Evolutionary conservation across 1,139 yeast species (phyloP), one percentile per base, ranked within the genome.

Genomic region (Entelexis sorbosivorans): DNA sequence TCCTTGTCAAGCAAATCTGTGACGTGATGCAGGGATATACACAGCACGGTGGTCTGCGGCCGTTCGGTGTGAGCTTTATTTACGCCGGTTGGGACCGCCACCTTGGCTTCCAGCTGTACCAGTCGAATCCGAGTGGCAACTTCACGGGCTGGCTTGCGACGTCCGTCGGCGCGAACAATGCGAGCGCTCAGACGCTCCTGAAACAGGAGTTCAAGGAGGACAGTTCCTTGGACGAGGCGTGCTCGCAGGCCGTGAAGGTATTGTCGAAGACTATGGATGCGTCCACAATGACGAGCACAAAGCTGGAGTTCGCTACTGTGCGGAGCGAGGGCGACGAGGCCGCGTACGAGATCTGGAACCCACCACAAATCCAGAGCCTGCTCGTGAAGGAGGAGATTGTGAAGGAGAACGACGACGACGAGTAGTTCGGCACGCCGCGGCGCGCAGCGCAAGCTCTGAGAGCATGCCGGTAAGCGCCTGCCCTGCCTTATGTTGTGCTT

Each of bases 111-210:
- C 98, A 93, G 69, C 74, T 93, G 60, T 93, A 83, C 69, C 89
- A 96, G 19, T 84, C 95, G 20, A 91, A 93, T 66, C 99, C 99
- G 14, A 84, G 95, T 0, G 99, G 99, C 35, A 93, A 93, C 69
- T 93, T 88, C 66, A 80, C 94, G 36, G 98, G 98, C 28, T 93
- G 99, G 99, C 88, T 85, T 68, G 98, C 98, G 44, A 89, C 96
- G 40, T 78, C 89, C 62, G 91, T 91, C 57, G 99, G 99, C 39
- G 96, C 97, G 52, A 93, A 91, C 70, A 89, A 87, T 59, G 79
- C 95, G 5, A 89, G 96, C 43, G 96, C 97, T 2, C 98, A 93
- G 70, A 89, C 98, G 1, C 73, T 93, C 59, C 75, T 93, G 64
- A 93, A 91, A 69, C 95, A 89, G 71, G 98, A 93, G 64, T 93